Evolutionary conservation across 331 rosid species (phyloP), one percentile per base, ranked within the genome.

Genomic region (Rosa hybrid): DNA sequence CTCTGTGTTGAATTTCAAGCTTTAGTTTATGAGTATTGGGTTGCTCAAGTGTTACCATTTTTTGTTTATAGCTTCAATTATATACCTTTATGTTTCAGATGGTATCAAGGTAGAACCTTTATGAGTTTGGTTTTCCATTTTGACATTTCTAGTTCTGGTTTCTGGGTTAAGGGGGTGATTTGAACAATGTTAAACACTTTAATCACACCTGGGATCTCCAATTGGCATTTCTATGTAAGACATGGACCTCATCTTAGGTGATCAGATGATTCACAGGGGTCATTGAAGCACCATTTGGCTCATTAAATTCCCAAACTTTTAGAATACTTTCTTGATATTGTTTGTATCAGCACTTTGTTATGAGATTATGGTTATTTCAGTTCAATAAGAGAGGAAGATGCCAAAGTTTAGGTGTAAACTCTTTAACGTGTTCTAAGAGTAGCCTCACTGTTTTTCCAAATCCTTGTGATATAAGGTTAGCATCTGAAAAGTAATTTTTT

Each of bases 1-100:
- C 39, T 77, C 21, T 63, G 34, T 20, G 38, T 67, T 23, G 2
- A 13, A 39, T 12, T 1, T 53, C 50, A 51, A 48, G 64, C 50
- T 77, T 34, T 67, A 46, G 62, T 39, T 27, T 75, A 17, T 74
- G 68, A 54, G 51, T 56, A 54, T 25, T 56, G 38, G 72, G 48
- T 67, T 2, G 20, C 25, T 7, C 49, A 39, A 17, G 12, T 39
- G 25, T 34, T 67, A 67, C 49, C 72, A 16, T 17, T 67, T 39
- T 16, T 7, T 20, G 72, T 67, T 38, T 38, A 7, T 17, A 67
- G 63, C 14, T 56, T 17, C 4, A 68, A 6, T 78, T 67, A 1
- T 62, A 0, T 25, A 25, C 3, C 39, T 62, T 62, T 62, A 17
- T 9, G 78, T 4, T 70, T 45, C 1, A 54, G 53, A 60, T 59